A percentile compares a stretch with the other conserved stretches of the same genome.
These are phyloP conservation scores for Polyplosphaeria fusca DNA, from an alignment of 495 filamentous ascomycete species.

Conservation along the genomic window DNA sequence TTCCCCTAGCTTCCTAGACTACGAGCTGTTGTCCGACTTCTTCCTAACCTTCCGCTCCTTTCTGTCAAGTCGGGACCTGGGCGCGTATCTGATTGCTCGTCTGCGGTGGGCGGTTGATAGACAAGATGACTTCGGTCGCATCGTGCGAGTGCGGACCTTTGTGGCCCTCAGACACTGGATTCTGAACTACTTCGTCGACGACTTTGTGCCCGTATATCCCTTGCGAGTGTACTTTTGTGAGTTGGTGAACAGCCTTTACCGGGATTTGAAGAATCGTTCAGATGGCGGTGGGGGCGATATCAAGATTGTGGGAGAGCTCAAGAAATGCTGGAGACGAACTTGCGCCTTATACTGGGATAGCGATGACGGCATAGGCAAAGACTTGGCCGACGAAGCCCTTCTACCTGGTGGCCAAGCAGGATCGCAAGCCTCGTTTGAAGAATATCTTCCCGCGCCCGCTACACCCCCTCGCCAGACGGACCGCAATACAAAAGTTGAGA, in stretches of 20 bases:
- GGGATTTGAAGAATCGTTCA: constrained; percentile 54
- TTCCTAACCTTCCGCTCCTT: constrained; percentile 93
- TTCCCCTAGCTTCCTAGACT: constrained; percentile 91
- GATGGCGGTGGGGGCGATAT: constrained; percentile 69
- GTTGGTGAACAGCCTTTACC: constrained; percentile 72
- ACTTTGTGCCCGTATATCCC: constrained; percentile 81
- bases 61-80: constrained; percentile 68
- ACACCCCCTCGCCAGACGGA: constrained; percentile 17
- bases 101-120: constrained; percentile 83
- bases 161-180: constrained; percentile 98
- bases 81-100: constrained; percentile 77
- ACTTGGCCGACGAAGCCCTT: constrained; percentile 64
- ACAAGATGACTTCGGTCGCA: constrained; percentile 77
- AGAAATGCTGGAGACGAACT: constrained; percentile 94
- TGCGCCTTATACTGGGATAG: constrained; percentile 85
- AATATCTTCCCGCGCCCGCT: constrained; percentile 35
- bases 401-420: constrained; percentile 61
- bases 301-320: constrained; percentile 89
- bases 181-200: constrained; percentile 94
- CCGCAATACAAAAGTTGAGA: constrained; percentile 22
- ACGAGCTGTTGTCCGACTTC: constrained; percentile 96
- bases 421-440: constrained; percentile 23
- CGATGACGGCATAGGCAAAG: constrained; percentile 43
- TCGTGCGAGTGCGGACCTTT: constrained; percentile 92
- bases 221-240: constrained; percentile 78